phyloP scores from a whole-genome alignment of 805 yeast genomes.

The Debaryomyces prosopidis region DNA sequence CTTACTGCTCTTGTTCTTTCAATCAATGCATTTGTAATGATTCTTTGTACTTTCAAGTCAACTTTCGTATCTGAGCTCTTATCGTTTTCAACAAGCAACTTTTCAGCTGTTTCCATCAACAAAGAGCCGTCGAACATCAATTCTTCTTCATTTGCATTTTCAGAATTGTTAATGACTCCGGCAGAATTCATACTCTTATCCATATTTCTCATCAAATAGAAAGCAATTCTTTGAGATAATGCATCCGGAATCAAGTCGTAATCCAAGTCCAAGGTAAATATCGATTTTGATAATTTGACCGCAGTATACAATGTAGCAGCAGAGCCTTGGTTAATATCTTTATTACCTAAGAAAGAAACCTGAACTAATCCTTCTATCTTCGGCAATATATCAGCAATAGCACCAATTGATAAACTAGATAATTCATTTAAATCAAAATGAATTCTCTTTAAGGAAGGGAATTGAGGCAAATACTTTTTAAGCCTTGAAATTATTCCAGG shows the following conservation, averaged over 20 bases:
- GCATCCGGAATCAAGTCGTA: slow-evolving; percentile 54
- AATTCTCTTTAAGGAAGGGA: slow-evolving; percentile 46
- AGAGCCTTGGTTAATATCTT: slow-evolving; percentile 41
- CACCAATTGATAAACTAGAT: slow-evolving; percentile 46
- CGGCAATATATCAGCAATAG: slow-evolving; percentile 49
- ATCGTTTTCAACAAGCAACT: slow-evolving; percentile 48
- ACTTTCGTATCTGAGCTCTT: slow-evolving; percentile 35
- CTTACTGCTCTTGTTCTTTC: slow-evolving; percentile 52
- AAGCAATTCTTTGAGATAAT: slow-evolving; percentile 53
- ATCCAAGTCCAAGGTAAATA: slow-evolving; percentile 54
- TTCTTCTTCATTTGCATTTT: slow-evolving; percentile 43
- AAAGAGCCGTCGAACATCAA: slow-evolving; percentile 74
- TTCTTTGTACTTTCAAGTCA: slow-evolving; percentile 40
- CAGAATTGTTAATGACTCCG: slow-evolving; percentile 8
- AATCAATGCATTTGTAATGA: slow-evolving; percentile 50
- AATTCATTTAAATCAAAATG: slow-evolving; percentile 58
- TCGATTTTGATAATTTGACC: slow-evolving; percentile 44
- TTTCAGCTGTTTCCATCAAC: slow-evolving; percentile 72
- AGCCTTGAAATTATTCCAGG: slow-evolving; percentile 50
- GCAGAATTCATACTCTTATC: slow-evolving; percentile 42
- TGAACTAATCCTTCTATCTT: slow-evolving; percentile 50
- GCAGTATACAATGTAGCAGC: slow-evolving; percentile 53
- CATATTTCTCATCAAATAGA: slow-evolving; percentile 58
- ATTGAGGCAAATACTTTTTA: slow-evolving; percentile 45
- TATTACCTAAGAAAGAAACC: slow-evolving; percentile 55